These are phyloP conservation scores for Gymnopilus dilepis DNA, from an alignment of 768 basidiomycete species.

Conservation along the genomic window DNA sequence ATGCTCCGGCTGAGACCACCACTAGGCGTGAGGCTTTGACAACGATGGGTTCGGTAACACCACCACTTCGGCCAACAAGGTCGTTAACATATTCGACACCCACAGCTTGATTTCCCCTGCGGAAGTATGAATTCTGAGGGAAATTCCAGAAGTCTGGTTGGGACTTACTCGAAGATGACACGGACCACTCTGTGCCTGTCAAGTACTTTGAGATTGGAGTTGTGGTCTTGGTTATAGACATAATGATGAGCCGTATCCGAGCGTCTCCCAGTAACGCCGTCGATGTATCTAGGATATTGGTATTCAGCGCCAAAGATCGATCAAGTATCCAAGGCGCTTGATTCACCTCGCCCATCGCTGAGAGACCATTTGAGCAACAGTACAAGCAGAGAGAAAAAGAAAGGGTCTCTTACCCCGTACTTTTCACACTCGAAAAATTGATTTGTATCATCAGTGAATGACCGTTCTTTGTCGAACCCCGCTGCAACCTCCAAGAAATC, in stretches of 20 bases:
- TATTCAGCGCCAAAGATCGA: constrained; percentile 13
- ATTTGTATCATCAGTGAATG: constrained; percentile 52
- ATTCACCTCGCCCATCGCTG: constrained; percentile 60
- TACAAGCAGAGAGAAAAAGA: neutral
- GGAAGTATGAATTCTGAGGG: neutral
- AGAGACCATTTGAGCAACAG: neutral
- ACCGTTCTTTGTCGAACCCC: constrained; percentile 53
- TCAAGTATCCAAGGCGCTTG: neutral
- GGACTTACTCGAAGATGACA: constrained; percentile 53
- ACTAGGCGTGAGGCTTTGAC: constrained; percentile 50
- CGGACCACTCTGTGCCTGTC: constrained; percentile 49
- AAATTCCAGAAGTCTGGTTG: neutral
- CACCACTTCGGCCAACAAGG: constrained; percentile 27
- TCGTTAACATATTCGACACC: constrained; percentile 59
- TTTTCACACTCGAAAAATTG: constrained; percentile 44
- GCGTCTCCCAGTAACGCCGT: constrained; percentile 53
- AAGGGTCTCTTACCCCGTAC: constrained; percentile 49
- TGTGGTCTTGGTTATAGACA: constrained; percentile 51
- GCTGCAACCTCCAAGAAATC: constrained; percentile 26
- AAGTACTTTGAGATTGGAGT: constrained; percentile 47
- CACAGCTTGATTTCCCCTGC: constrained; percentile 46
- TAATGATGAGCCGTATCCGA: constrained; percentile 62
- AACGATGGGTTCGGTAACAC: constrained; percentile 19
- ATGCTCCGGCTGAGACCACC: constrained; percentile 56
- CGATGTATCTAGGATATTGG: constrained; percentile 53